Conservation (phyloP, 2,329 filamentous ascomycete genomes). For the Tetracladium maxilliforme region DNA sequence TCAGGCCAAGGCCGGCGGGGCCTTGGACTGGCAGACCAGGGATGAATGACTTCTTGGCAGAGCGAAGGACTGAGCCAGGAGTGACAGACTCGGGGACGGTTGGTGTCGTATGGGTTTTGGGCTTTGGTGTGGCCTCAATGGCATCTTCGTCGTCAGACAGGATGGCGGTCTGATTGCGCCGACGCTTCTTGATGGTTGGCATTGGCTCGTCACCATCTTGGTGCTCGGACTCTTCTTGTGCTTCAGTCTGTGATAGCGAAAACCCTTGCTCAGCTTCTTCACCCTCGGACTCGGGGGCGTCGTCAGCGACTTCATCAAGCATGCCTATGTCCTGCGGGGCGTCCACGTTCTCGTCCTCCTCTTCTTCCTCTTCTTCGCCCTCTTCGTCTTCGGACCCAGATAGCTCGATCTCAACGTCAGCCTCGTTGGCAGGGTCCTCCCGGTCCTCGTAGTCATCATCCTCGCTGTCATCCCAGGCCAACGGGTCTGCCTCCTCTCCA, state of each 20-base stretch:
- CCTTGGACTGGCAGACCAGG: slow-evolving; percentile 48
- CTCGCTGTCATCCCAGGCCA: slow-evolving; percentile 38
- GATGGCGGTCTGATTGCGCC: slow-evolving; percentile 11
- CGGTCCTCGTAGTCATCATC: slow-evolving; percentile 37
- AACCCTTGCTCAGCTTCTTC: slow-evolving; percentile 15
- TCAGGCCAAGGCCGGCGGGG: slow-evolving; percentile 57
- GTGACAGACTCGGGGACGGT: too few relatives aligned
- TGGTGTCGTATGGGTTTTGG: too few relatives aligned
- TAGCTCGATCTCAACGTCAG: slow-evolving; percentile 24
- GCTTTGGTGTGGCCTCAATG: slow-evolving; percentile 23
- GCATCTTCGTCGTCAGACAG: slow-evolving; percentile 26
- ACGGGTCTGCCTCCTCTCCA: slow-evolving; percentile 21
- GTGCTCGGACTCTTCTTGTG: slow-evolving; percentile 11
- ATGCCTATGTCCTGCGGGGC: slow-evolving; percentile 9
- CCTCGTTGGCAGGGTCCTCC: slow-evolving; percentile 22
- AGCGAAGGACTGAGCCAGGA: slow-evolving; percentile 52
- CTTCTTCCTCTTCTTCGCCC: slow-evolving; percentile 20
- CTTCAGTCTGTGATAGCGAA: too few relatives aligned
- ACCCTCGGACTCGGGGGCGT: slow-evolving; percentile 22
- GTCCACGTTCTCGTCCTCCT: slow-evolving; percentile 11
- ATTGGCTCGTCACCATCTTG: slow-evolving; percentile 11
- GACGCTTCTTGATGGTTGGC: slow-evolving; percentile 10
- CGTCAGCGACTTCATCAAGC: too few relatives aligned
- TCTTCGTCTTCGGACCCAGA: slow-evolving; percentile 21
- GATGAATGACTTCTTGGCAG: slow-evolving; percentile 54